Conservation (phyloP, 1,139 yeast genomes). For the Yamadazyma diddensiae region DNA sequence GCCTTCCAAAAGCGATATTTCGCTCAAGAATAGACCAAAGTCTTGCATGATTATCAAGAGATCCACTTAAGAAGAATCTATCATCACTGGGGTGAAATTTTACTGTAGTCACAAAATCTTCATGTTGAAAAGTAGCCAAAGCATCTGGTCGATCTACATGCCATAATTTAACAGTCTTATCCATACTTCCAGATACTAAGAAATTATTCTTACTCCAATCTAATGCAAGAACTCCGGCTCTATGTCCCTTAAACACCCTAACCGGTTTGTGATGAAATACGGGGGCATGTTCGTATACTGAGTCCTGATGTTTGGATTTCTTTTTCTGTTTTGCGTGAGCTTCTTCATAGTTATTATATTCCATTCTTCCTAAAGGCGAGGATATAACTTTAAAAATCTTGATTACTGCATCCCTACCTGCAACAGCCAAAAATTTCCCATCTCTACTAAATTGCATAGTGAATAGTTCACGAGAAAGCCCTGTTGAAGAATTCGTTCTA, state of each 20-base stretch:
- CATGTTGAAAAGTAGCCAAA: conserved; percentile 64
- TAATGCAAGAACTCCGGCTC: conserved; percentile 63
- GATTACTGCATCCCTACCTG: conserved; percentile 69
- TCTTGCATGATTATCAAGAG: conserved; percentile 73
- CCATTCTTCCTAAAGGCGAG: conserved; percentile 60
- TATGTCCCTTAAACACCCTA: conserved; percentile 63
- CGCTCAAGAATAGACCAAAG: conserved; percentile 81
- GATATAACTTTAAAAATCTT: conserved; percentile 79
- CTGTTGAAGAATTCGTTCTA: not conserved
- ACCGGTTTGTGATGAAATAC: conserved; percentile 74
- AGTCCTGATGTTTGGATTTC: conserved; percentile 14
- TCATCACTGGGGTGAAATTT: conserved; percentile 86
- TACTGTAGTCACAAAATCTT: conserved; percentile 81
- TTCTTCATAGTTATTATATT: conserved; percentile 26
- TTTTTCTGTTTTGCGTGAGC: conserved; percentile 8
- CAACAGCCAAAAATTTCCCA: conserved; percentile 81
- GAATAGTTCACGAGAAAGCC: conserved; percentile 54
- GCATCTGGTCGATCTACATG: conserved; percentile 68
- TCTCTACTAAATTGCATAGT: conserved; percentile 71
- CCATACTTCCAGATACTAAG: conserved; percentile 79
- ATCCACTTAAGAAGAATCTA: conserved; percentile 80
- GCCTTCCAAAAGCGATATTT: conserved; percentile 29
- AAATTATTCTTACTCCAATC: conserved; percentile 92
- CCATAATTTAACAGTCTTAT: conserved; percentile 81
- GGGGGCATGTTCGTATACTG: conserved; percentile 55